Evolutionary conservation across 768 basidiomycete genomes (phyloP).

Genomic region (Pleurotus pulmonarius): DNA sequence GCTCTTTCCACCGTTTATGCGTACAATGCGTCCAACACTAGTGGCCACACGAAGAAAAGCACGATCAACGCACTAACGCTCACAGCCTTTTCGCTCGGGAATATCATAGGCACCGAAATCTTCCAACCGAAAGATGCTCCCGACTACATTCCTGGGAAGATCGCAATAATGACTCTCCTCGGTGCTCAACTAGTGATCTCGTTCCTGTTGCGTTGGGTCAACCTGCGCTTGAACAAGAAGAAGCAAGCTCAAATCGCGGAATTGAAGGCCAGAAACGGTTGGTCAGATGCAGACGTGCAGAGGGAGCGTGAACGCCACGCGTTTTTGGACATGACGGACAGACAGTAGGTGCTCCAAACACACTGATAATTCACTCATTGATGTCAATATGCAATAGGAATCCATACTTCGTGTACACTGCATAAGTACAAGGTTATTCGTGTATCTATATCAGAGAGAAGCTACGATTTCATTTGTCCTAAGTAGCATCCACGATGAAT

Average conservation of each 20-base stretch:
- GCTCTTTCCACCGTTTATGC: constrained; percentile 59
- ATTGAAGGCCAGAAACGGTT: constrained; percentile 41
- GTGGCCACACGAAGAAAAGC: constrained; percentile 66
- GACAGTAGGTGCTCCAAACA: constrained; percentile 41
- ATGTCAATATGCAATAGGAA: not conserved
- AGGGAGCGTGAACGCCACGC: constrained; percentile 57
- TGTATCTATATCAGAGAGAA: too few relatives aligned
- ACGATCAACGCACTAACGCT: constrained; percentile 62
- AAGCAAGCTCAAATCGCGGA: constrained; percentile 38
- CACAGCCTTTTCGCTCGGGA: constrained; percentile 52
- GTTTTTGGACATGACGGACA: constrained; percentile 64
- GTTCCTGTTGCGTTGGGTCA: constrained; percentile 49
- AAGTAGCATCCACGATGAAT: too few relatives aligned
- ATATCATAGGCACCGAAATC: constrained; percentile 61
- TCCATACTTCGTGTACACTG: not conserved
- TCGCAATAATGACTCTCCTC: constrained; percentile 59
- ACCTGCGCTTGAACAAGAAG: constrained; percentile 48
- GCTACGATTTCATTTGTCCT: too few relatives aligned
- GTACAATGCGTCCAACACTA: constrained; percentile 62
- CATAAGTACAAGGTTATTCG: not conserved
- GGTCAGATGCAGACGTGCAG: constrained; percentile 56
- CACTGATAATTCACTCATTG: not conserved
- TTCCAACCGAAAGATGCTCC: constrained; percentile 62
- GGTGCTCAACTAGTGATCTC: constrained; percentile 47
- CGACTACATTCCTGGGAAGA: constrained; percentile 63